Evolutionary conservation across 345 rosid genomes (phyloP), one percentile per base, ranked within the genome.

Genomic region (Pugionium cornutum): DNA sequence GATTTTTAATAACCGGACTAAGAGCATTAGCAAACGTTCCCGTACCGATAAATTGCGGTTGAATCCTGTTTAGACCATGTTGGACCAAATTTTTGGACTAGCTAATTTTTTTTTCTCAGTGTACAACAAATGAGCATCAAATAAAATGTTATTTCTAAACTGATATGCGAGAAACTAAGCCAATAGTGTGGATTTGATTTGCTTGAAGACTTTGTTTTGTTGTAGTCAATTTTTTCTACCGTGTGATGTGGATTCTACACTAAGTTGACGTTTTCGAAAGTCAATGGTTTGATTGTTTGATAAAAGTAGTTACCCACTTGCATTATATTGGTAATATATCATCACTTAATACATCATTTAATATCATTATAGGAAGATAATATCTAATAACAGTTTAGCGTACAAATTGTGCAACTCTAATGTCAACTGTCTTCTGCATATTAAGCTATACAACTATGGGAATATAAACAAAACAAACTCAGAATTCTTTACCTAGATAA

Each of bases 91-190:
- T 40, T 68, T 40, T 34, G 74, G 40, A 34, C 4, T 30, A 43
- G 61, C 25, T 42, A 52, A 45, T 25, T 62, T 55, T 52, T 68
- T 33, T 4, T 62, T 53, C n/a, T n/a, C n/a, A 49, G 80, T 76
- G 36, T 87, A 84, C n/a, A 33, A 40, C 64, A 79, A 39, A 64
- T 81, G 85, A 69, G 77, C 82, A 59, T 83, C 77, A 44, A 81
- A 81, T 36, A 46, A 44, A 53, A 53, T 53, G 33, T 8, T 51
- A 10, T 49, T 37, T 48, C n/a, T 60, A 43, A 18, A 18, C 18
- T 18, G 18, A 18, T 18, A 18, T 18, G 18, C 18, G 18, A 18
- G 18, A 18, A 18, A 18, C 0, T 18, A 18, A 18, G 18, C 0
- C 18, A 18, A 18, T 18, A 18, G 18, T 18, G 18, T 18, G 18